phyloP scores from a whole-genome alignment of 441 rosid species.

The Populus hybrid region DNA sequence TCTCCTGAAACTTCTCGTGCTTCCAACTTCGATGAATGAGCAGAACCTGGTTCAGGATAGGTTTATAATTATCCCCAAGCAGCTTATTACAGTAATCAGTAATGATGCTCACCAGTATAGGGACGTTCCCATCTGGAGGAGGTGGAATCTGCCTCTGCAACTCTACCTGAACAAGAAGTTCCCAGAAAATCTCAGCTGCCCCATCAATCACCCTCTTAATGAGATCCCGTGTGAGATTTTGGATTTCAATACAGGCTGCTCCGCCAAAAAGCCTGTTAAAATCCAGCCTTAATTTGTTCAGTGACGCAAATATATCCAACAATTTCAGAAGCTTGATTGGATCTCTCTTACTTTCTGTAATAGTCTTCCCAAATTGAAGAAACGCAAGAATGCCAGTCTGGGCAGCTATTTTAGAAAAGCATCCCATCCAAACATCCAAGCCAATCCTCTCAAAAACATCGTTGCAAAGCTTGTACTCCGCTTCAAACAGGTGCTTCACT shows the following conservation, averaged over 20 bases:
- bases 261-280: conserved; percentile 95
- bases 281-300: conserved; percentile 84
- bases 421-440: conserved; percentile 85
- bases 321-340: conserved; percentile 90
- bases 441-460: conserved; percentile 93
- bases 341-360: conserved; percentile 86
- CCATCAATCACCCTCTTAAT: conserved; percentile 84
- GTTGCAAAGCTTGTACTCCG: conserved; percentile 85
- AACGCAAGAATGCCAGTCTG: conserved; percentile 94
- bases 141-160: conserved; percentile 78
- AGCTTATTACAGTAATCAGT: conserved; percentile 87
- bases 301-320: conserved; percentile 76
- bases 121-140: conserved; percentile 76
- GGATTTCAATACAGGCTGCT: conserved; percentile 83
- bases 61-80: conserved; percentile 79
- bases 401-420: conserved; percentile 94
- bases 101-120: conserved; percentile 71
- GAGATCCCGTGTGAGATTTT: conserved; percentile 90
- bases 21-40: conserved; percentile 92
- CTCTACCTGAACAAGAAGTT: conserved; percentile 83
- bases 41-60: conserved; percentile 72
- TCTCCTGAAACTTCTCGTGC: conserved; percentile 84
- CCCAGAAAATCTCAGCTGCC: conserved; percentile 92
- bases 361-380: conserved; percentile 92
- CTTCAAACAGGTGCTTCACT: conserved; percentile 94